phyloP scores from a whole-genome alignment of 1,139 yeast species.

The Debaryomyces nepalensis region DNA sequence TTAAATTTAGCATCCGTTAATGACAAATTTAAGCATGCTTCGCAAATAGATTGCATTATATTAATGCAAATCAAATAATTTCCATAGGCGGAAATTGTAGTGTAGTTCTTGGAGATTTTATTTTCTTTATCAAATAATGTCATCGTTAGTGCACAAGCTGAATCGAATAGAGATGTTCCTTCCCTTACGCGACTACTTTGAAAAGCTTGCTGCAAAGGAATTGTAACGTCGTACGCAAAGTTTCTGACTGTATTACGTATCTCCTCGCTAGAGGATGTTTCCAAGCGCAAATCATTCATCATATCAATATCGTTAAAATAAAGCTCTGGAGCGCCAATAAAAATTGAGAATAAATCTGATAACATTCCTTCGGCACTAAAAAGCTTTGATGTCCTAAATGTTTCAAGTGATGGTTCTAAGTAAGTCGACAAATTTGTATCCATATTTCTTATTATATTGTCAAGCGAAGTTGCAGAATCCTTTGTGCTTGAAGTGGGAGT shows the following conservation, averaged over 20 bases:
- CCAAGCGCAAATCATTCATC: constrained; percentile 27
- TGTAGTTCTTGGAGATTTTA: constrained; percentile 24
- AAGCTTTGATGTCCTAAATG: constrained; percentile 14
- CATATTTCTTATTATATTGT: background rate
- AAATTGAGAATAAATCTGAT: constrained; percentile 42
- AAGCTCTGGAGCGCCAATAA: constrained; percentile 38
- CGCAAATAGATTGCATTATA: constrained; percentile 42
- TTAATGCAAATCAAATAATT: constrained; percentile 38
- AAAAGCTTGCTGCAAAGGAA: constrained; percentile 42
- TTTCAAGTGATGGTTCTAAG: constrained; percentile 1
- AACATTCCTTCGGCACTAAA: constrained; percentile 38
- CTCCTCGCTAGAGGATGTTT: constrained; percentile 19
- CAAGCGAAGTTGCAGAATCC: background rate
- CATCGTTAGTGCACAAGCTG: constrained; percentile 43
- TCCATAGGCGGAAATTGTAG: constrained; percentile 31
- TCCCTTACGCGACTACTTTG: constrained; percentile 27
- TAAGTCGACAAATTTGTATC: background rate
- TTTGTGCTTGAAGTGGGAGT: background rate
- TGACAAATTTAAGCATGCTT: constrained; percentile 40
- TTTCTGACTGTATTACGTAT: constrained; percentile 21
- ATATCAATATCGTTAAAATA: constrained; percentile 38
- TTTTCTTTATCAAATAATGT: constrained; percentile 31
- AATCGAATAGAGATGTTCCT: constrained; percentile 33
- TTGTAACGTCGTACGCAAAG: constrained; percentile 33
- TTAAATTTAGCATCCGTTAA: constrained; percentile 45